Evolutionary conservation across 2,329 filamentous ascomycete genomes (phyloP).

Genomic region (Sarocladium strictum): DNA sequence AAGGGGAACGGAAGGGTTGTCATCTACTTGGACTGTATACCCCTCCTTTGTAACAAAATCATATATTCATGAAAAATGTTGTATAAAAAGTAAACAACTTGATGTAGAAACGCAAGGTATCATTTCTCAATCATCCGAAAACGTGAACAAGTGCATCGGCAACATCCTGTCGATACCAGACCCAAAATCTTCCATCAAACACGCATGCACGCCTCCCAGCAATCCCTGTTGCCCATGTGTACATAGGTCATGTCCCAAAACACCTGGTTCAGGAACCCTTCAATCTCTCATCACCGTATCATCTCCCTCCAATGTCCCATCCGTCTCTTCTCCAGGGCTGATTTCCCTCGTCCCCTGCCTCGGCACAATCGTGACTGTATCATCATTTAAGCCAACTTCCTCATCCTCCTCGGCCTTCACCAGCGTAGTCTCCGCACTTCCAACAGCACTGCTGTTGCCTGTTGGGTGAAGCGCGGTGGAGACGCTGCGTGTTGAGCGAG

Average conservation of each 20-base stretch:
- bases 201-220: conserved; percentile 12
- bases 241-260: conserved; percentile 12
- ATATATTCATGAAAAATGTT: conserved; percentile 8
- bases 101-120: background rate
- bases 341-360: conserved; percentile 29
- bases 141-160: background rate
- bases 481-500: conserved; percentile 38
- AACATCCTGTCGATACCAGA: no score
- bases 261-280: background rate
- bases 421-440: conserved; percentile 40
- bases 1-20: background rate
- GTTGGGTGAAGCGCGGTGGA: conserved; percentile 25
- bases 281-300: conserved; percentile 15
- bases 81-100: conserved; percentile 4
- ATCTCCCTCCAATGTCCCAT: conserved; percentile 21
- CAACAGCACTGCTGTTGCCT: conserved; percentile 28
- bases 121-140: background rate
- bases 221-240: conserved; percentile 14
- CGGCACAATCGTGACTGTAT: conserved; percentile 23
- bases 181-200: background rate
- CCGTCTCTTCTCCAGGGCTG: conserved; percentile 34
- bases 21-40: background rate
- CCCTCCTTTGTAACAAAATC: conserved; percentile 2
- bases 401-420: conserved; percentile 26
- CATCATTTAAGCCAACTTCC: conserved; percentile 37